Base-by-base conservation (phyloP, 495 filamentous ascomycete genomes). In the Penicillium tannophilum region DNA sequence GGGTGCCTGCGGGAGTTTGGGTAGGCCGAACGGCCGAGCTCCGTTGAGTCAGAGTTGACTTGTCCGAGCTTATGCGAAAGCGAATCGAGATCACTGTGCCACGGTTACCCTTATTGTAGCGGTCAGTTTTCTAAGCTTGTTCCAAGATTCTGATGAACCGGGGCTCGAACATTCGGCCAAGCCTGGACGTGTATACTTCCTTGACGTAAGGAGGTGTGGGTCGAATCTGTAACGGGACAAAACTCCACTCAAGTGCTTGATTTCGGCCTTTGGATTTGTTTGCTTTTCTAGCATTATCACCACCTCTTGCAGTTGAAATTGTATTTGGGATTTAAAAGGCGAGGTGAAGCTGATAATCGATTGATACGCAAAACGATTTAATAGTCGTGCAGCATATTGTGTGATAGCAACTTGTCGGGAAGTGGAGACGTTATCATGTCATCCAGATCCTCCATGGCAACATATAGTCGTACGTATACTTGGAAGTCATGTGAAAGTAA, bases 11-110 rank as follows among this genome's bases (percentile, higher is more conserved):
- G 59, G 59, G 39, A 49, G 39, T 26, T 56, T 54, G 12, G 51
- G 44, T 42, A 19, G 14, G 16, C 59, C 59, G 59, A 62, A 58
- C 33, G 24, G 17, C 59, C 59, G 59, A 62, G 36, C 44, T 30
- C 46, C 46, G 46, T 17, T 7, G 20, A 23, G 20, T 24, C 39
- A 9, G 44, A 46, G 23, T 8, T 23, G 20, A 47, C 16, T 41
- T 12, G 14, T n/a, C 14, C 33, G 9, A 36, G 33, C 12, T 11
- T 36, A 14, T 36, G 9, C 33, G 9, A 36, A 36, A 23, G 20
- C 20, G 20, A 23, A 23, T 23, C 20, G 20, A 23, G 20, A 23
- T 7, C 28, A 7, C 28, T 0, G 6, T 28, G 28, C 28, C 6
- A 28, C 28, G 28, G 6, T 28, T 7, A 28, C 6, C 28, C 28